Base-by-base conservation (phyloP, 306 rosid genomes). In the Quercus suber region DNA sequence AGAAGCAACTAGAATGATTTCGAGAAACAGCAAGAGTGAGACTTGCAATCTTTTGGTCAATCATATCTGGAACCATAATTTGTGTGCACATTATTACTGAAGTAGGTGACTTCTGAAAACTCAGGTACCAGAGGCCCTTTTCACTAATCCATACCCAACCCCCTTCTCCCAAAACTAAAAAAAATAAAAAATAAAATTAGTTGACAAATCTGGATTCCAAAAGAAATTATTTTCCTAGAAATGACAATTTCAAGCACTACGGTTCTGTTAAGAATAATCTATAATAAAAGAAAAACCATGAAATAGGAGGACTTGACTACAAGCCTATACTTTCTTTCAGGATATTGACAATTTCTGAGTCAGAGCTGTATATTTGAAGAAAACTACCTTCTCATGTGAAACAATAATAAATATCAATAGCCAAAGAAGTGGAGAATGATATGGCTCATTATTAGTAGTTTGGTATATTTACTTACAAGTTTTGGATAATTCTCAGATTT, bases 381-480 rank as follows among this genome's bases (percentile, higher is more conserved):
- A 61, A 61, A 61, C 68, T 13, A 61, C 18, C 68, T 23, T 60
- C 23, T 21, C 14, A 11, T 17, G n/a, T 1, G 11, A 63, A 28
- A 63, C 4, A 49, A 63, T 27, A 63, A 28, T 14, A 63, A 27
- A 49, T 13, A 14, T 13, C 33, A 14, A 63, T 28, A 27, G 30
- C 30, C 53, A 49, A 7, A 2, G 30, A 14, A 53, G 21, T 65
- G 59, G 55, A 14, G 51, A 19, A 58, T 35, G 43, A 68, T 41
- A 67, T 28, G 72, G 51, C 55, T 27, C 57, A 71, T 80, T 23
- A 57, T 25, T 51, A 75, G 69, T 76, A 75, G 59, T 74, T 13
- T 19, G 73, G 67, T 35, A 11, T 37, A 73, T 45, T 57, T 21
- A 89, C 96, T 88, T 89, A 94, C 96, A 79, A 86, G 71, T 59